Conservation (phyloP, 148 eudicot species). For the Cornus florida region DNA sequence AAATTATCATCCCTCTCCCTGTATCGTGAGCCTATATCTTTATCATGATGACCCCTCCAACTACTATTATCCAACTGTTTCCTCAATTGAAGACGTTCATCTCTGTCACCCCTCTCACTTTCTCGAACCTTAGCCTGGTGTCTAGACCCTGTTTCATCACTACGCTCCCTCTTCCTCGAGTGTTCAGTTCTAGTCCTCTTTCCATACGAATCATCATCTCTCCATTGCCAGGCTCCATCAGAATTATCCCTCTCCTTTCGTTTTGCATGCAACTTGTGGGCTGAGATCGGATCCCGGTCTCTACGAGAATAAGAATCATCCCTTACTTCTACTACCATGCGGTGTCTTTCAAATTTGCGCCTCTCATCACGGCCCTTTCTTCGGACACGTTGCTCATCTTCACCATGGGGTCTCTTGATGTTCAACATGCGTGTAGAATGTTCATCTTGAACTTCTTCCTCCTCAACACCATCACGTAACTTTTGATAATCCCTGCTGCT, state of each 20-base stretch:
- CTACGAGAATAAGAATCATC: slow-evolving; percentile 34
- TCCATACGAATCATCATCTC: slow-evolving; percentile 58
- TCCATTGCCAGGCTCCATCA: slow-evolving; percentile 56
- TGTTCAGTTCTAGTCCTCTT: slow-evolving; percentile 56
- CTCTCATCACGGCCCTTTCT: slow-evolving; percentile 60
- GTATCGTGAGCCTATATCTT: slow-evolving; percentile 51
- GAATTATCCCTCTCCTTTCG: slow-evolving; percentile 61
- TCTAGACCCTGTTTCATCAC: slow-evolving; percentile 55
- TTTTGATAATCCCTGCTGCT: slow-evolving; percentile 48
- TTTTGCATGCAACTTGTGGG: slow-evolving; percentile 41
- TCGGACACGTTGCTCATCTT: slow-evolving; percentile 45
- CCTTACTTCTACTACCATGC: slow-evolving; percentile 14
- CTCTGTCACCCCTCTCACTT: slow-evolving; percentile 55
- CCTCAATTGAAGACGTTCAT: slow-evolving; percentile 59
- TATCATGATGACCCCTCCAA: slow-evolving; percentile 67
- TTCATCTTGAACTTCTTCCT: slow-evolving; percentile 60
- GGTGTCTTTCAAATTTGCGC: slow-evolving; percentile 50
- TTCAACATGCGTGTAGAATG: slow-evolving; percentile 30
- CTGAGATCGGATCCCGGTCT: slow-evolving; percentile 53
- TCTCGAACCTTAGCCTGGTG: slow-evolving; percentile 66
- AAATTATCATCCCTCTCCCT: slow-evolving; percentile 44
- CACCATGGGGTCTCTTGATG: slow-evolving; percentile 49
- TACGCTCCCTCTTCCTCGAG: slow-evolving; percentile 52
- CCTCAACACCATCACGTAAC: slow-evolving; percentile 58
- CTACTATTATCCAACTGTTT: slow-evolving; percentile 61